Conservation (phyloP, 1,284 basidiomycete species). For the Marasmius sp. region DNA sequence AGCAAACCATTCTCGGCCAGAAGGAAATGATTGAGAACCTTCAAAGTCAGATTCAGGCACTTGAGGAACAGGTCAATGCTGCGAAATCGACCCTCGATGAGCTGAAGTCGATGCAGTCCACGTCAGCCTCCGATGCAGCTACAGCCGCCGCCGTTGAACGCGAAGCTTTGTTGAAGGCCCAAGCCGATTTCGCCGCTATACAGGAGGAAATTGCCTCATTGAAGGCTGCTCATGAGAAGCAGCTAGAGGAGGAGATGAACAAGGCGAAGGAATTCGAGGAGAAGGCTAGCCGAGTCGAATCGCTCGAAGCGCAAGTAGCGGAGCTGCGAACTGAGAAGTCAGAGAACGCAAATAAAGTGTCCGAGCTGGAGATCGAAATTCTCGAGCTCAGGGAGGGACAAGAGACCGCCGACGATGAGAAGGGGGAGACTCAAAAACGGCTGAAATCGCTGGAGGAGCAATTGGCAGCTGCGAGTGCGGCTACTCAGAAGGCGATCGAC, state of each 20-base stretch:
- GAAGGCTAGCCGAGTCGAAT: constrained; percentile 42
- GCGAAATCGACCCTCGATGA: constrained; percentile 54
- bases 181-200: constrained; percentile 57
- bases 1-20: constrained; percentile 38
- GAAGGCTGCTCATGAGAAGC: constrained; percentile 48
- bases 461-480: constrained; percentile 44
- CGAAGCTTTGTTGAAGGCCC: constrained; percentile 64
- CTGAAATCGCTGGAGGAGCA: constrained; percentile 56
- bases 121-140: constrained; percentile 40
- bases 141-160: constrained; percentile 59
- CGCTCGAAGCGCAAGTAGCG: constrained; percentile 52
- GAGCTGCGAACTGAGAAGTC: constrained; percentile 68
- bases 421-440: constrained; percentile 42
- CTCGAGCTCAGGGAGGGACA: constrained; percentile 74
- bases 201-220: constrained; percentile 53
- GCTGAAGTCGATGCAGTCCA: constrained; percentile 46
- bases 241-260: constrained; percentile 44
- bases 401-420: constrained; percentile 64
- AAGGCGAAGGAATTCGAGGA: constrained; percentile 46
- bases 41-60: constrained; percentile 46
- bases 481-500: constrained; percentile 50
- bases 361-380: constrained; percentile 77
- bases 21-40: constrained; percentile 46
- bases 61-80: constrained; percentile 52
- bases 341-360: constrained; percentile 72